Evolutionary conservation across 139 green algal genomes (phyloP).

Genomic region (Tetraselmis striata): DNA sequence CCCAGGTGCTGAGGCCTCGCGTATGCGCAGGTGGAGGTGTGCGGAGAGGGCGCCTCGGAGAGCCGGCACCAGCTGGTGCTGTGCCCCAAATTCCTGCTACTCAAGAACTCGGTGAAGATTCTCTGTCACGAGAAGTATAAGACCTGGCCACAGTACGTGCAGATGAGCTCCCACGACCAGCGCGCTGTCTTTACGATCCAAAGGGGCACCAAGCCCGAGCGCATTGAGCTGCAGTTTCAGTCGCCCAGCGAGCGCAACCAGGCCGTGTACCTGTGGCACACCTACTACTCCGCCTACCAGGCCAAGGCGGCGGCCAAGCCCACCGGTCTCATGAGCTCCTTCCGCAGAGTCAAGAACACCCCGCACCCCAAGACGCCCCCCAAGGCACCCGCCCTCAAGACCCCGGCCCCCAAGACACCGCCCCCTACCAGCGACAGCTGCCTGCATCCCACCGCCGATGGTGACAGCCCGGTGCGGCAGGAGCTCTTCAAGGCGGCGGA

Average conservation of each 20-base stretch:
- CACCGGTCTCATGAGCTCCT: no score
- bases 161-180: background rate
- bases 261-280: background rate
- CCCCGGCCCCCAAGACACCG: no score
- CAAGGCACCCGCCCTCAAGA: no score
- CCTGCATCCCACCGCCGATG: no score
- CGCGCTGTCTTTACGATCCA: background rate
- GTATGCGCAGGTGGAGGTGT: background rate
- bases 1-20: no score
- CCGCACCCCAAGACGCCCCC: background rate
- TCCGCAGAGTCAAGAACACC: background rate
- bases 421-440: no score
- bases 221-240: background rate
- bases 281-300: background rate
- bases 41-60: background rate
- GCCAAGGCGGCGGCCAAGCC: background rate
- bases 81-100: background rate
- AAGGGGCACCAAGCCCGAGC: background rate
- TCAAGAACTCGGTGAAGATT: background rate
- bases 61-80: background rate
- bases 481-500: no score
- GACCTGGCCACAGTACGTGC: background rate
- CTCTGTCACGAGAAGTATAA: background rate
- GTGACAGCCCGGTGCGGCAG: no score
- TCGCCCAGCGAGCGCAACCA: background rate